A percentile compares a stretch with the other conserved stretches of the same genome.
phyloP scores from a whole-genome alignment of 2,329 filamentous ascomycete species.

The Venturia pyrina region DNA sequence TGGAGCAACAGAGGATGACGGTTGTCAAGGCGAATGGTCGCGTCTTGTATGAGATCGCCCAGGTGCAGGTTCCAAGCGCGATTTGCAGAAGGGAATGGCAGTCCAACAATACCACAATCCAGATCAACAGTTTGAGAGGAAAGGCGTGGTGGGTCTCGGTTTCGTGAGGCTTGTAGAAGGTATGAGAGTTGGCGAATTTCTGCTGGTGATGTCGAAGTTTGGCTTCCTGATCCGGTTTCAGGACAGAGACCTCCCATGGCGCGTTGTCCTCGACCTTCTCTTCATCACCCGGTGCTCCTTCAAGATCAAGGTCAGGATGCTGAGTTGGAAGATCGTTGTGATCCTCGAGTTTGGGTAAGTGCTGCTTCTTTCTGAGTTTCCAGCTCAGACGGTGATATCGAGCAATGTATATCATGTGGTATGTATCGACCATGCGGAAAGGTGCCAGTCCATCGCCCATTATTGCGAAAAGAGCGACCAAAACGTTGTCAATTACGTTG shows the following conservation, averaged over 20 bases:
- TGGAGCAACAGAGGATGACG: slow-evolving; percentile 68
- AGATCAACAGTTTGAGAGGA: slow-evolving; percentile 61
- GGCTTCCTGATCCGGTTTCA: slow-evolving; percentile 55
- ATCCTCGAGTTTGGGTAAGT: slow-evolving; percentile 53
- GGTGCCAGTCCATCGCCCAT: slow-evolving; percentile 54
- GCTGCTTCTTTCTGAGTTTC: slow-evolving; percentile 52
- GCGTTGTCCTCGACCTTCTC: slow-evolving; percentile 33
- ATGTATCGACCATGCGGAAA: slow-evolving; percentile 72
- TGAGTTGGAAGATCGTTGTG: slow-evolving; percentile 56
- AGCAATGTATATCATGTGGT: slow-evolving; percentile 76
- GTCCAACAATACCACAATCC: slow-evolving; percentile 70
- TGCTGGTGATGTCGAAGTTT: slow-evolving; percentile 65
- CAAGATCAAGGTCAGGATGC: slow-evolving; percentile 26
- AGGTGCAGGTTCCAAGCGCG: slow-evolving; percentile 66
- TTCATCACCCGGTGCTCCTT: slow-evolving; percentile 18
- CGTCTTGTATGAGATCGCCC: slow-evolving; percentile 61
- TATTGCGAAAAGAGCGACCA: slow-evolving; percentile 54
- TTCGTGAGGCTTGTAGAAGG: slow-evolving; percentile 83
- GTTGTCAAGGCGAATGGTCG: slow-evolving; percentile 67
- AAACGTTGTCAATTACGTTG: slow-evolving; percentile 45
- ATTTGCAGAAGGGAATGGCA: slow-evolving; percentile 74
- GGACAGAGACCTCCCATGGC: slow-evolving; percentile 46
- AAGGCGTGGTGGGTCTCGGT: slow-evolving; percentile 75
- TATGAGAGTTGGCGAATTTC: slow-evolving; percentile 74
- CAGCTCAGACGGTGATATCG: slow-evolving; percentile 60